Base-by-base conservation (phyloP, 345 rosid genomes). In the Balakata baccata region DNA sequence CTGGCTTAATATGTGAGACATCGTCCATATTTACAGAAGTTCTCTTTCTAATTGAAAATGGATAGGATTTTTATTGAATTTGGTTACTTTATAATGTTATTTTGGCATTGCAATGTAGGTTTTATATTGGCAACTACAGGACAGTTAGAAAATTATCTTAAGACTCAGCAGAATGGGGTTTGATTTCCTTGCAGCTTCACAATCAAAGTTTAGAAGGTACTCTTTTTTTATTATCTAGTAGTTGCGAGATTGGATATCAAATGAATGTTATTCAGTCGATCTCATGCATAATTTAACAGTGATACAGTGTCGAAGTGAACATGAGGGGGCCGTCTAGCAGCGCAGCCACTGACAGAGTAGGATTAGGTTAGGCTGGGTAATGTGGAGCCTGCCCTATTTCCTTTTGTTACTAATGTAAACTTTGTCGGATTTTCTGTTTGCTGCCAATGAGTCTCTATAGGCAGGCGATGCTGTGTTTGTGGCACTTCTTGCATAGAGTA, bases 51-150 rank as follows among this genome's bases (percentile, higher is more conserved):
- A 59, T 46, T 7, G 45, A 59, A 16, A 57, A 58, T 37, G 25
- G n/a, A 34, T 20, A 46, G 17, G 12, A 74, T 25, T n/a, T 43
- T 8, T 70, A 22, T 17, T 67, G 13, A 34, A 34, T 16, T 75
- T 6, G 23, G 16, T 14, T 64, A 22, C 61, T 68, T 18, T 1
- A 17, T 8, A 49, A 18, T 68, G 3, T 45, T 8, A 47, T 52
- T 3, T 16, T 66, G 43, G 41, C 66, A 12, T 74, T 67, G 76
- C 58, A 52, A 63, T 82, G 75, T 80, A 94, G 98, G 98, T 73
- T 83, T 94, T 68, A 86, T 94, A 75, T 74, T 89, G 85, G 92
- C 98, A 23, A 93, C 98, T 41, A 85, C 81, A 50, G 86, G 86
- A 73, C 79, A 89, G 78, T 84, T 90, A 84, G 88, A 89, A 74